Evolutionary conservation across 495 filamentous ascomycete genomes (phyloP), one percentile per base, ranked within the genome.

Genomic region (Parathielavia appendiculata): DNA sequence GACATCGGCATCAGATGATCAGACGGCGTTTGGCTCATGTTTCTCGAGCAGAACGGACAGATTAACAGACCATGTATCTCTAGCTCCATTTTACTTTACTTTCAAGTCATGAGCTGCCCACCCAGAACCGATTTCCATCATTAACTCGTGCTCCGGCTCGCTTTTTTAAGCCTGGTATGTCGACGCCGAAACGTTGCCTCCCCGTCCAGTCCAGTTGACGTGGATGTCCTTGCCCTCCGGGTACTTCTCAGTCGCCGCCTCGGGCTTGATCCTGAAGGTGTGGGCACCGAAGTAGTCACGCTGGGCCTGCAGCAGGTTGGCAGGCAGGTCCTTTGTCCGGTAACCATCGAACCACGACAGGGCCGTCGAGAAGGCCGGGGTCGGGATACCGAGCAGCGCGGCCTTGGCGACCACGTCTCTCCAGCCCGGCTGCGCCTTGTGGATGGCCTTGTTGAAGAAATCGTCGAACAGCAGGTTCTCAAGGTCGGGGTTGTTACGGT

Each of bases 201-300:
- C 93, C 69, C 93, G 84, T 56, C 93, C 95, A 63, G 93, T 98
- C 93, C 95, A 98, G 87, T 98, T 98, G 68, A 97, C 92, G 81
- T 98, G 93, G 72, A 93, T 92, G 72, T 97, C 84, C 79, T 90
- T 80, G 72, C 86, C 90, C 71, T 82, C 86, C 57, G 86, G 87
- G 80, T 92, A 92, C 76, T 89, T 92, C 43, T 77, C 84, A 71
- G 67, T 92, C 63, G 91, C 92, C 64, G 65, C 73, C 78, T 97
- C 89, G 43, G 93, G 90, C 89, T 97, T 97, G 82, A 97, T 86
- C 67, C 81, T 81, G 90, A 97, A 98, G 58, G 95, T 98, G 86
- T 98, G 93, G 54, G 93, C 93, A 74, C 93, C 83, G 71, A 98
- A 98, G 87, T 97, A 98, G 75, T 98, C 93, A 79, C 93, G 86